phyloP scores from a whole-genome alignment of 805 yeast species.

The Blastobotrys chiropterorum region DNA sequence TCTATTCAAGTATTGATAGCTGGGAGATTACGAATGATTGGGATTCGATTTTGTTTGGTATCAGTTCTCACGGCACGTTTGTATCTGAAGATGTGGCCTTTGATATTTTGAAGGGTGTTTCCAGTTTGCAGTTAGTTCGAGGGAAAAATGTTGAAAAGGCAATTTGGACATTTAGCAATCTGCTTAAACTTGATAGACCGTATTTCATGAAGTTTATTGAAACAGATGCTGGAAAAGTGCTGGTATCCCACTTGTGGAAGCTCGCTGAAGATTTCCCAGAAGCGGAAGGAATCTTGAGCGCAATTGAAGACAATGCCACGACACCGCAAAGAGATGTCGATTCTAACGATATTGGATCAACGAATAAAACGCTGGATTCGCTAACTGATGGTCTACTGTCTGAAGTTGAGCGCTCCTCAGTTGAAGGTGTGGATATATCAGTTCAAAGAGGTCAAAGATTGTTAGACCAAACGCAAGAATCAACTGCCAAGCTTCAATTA shows the following conservation, averaged over 20 bases:
- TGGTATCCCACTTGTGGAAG: conserved; percentile 16
- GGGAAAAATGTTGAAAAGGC: conserved; percentile 8
- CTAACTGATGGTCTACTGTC: conserved; percentile 10
- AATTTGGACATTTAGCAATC: conserved; percentile 7
- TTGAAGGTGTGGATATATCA: conserved; percentile 12
- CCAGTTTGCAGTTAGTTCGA: conserved; percentile 4
- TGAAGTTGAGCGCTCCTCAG: conserved; percentile 8
- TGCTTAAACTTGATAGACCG: conserved; percentile 7
- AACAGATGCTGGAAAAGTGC: conserved; percentile 10
- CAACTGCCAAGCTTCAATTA: conserved; percentile 7
- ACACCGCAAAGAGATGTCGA: conserved; percentile 7
- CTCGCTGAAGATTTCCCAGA: conserved; percentile 8
- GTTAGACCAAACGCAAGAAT: conserved; percentile 10
- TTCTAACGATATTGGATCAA: not conserved
- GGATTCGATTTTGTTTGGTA: conserved; percentile 11
- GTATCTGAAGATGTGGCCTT: conserved; percentile 12
- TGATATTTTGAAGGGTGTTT: conserved; percentile 8
- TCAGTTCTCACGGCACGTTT: conserved; percentile 16
- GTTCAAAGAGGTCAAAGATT: conserved; percentile 13
- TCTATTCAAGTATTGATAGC: conserved; percentile 9
- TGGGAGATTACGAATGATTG: conserved; percentile 11
- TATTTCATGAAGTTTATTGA: conserved; percentile 10
- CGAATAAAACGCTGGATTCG: conserved; percentile 5
- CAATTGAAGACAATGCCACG: conserved; percentile 9
- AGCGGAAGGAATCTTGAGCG: conserved; percentile 8